These are phyloP conservation scores for Solanum phureja DNA, from an alignment of 257 asterid genomes.

Conservation along the genomic window DNA sequence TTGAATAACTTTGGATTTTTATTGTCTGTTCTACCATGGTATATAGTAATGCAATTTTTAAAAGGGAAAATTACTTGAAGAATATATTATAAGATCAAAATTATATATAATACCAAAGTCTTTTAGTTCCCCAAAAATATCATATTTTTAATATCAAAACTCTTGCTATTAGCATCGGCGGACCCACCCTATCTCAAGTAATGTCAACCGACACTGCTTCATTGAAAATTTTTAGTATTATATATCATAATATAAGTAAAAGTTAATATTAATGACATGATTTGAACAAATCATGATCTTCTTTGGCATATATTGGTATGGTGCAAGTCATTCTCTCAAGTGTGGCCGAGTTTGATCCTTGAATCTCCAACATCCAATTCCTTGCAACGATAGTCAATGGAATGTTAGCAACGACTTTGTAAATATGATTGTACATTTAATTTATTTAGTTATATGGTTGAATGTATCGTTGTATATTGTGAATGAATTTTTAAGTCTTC, in stretches of 20 bases:
- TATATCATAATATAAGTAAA: background rate
- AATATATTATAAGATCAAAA: no score
- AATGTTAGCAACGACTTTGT: no score
- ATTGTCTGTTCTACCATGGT: background rate
- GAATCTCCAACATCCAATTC: no score
- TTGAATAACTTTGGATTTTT: background rate
- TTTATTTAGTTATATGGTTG: no score
- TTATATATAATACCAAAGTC: background rate
- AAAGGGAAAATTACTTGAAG: background rate
- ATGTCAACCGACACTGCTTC: background rate
- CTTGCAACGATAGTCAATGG: no score
- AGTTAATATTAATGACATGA: background rate
- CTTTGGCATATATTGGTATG: background rate
- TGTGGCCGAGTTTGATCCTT: no score
- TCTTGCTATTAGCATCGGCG: no score
- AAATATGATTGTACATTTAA: no score
- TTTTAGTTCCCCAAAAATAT: background rate
- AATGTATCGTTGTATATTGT: no score
- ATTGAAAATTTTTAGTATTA: background rate
- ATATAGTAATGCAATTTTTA: background rate
- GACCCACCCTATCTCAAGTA: no score
- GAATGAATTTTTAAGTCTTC: no score
- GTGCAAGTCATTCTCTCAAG: background rate
- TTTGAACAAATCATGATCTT: background rate
- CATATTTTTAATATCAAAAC: background rate